These are phyloP conservation scores for Magnolia kwangsiensis DNA, from an alignment of 164 flowering plant species.

Conservation along the genomic window DNA sequence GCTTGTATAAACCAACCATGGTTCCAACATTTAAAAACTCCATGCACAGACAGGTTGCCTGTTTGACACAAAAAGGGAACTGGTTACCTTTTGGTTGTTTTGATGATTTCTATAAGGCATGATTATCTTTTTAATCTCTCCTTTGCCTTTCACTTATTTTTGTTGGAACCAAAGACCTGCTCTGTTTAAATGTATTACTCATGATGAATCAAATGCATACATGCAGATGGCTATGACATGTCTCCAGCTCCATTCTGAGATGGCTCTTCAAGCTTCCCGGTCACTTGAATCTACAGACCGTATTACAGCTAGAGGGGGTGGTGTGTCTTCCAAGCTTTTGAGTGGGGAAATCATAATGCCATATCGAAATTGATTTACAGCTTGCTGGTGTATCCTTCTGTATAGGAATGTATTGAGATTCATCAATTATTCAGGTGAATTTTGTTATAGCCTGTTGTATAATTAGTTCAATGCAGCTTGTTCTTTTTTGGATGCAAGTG, in stretches of 20 bases:
- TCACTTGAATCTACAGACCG: conserved; percentile 52
- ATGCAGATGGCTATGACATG: conserved; percentile 87
- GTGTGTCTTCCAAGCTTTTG: conserved; percentile 26
- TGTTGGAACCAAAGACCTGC: no score
- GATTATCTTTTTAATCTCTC: no score
- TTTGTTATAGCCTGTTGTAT: neutral
- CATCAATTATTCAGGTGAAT: neutral
- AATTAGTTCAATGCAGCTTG: neutral
- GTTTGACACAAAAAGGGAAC: no score
- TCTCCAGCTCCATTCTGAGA: conserved; percentile 90
- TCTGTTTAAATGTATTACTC: no score
- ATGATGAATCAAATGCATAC: neutral
- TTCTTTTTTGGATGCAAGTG: neutral
- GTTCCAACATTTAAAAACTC: no score
- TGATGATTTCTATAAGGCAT: no score
- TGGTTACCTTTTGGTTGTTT: no score
- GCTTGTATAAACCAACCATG: no score
- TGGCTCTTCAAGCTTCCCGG: conserved; percentile 91
- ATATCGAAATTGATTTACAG: conserved; percentile 7
- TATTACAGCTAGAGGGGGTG: conserved; percentile 17
- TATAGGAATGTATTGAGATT: no score
- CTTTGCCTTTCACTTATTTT: no score
- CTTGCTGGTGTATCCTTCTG: neutral
- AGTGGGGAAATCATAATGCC: conserved; percentile 49
- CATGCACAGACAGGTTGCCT: no score